Percentiles rank a stretch among this genome's conserved stretches.
These are phyloP conservation scores for Houttuynia cordata DNA, from an alignment of 164 flowering plant genomes.

Conservation along the genomic window DNA sequence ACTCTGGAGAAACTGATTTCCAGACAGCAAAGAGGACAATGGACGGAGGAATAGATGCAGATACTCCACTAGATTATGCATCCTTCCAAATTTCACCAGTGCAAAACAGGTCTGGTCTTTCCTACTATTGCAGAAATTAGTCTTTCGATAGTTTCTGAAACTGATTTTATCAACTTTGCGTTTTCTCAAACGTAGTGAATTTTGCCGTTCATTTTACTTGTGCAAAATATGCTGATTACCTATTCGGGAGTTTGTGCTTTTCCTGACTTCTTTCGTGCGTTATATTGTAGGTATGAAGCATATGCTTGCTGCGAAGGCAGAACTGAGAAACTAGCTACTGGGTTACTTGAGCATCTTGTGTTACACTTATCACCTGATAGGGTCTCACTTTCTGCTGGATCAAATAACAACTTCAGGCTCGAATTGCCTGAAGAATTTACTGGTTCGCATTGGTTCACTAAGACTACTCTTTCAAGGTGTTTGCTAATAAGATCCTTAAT, in stretches of 20 bases:
- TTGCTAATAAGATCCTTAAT: background rate
- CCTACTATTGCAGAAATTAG: background rate
- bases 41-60: slow-evolving; percentile 32
- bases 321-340: slow-evolving; percentile 44
- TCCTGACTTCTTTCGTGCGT: background rate
- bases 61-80: slow-evolving; percentile 37
- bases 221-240: background rate
- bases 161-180: background rate
- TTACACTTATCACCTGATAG: slow-evolving; percentile 36
- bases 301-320: slow-evolving; percentile 23
- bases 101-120: slow-evolving; percentile 31
- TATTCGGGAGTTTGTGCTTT: background rate
- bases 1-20: slow-evolving; percentile 8
- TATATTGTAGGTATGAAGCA: slow-evolving; percentile 52
- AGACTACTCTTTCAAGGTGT: slow-evolving; percentile 60
- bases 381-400: slow-evolving; percentile 23
- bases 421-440: slow-evolving; percentile 26
- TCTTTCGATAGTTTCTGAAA: background rate
- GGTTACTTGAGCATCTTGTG: slow-evolving; percentile 41
- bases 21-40: slow-evolving; percentile 14
- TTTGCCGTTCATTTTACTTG: background rate
- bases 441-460: slow-evolving; percentile 62
- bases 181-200: background rate
- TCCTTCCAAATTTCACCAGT: slow-evolving; percentile 35
- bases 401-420: slow-evolving; percentile 34